Conservation (phyloP, 2,329 filamentous ascomycete genomes). For the Pestalotiopsis sp. region DNA sequence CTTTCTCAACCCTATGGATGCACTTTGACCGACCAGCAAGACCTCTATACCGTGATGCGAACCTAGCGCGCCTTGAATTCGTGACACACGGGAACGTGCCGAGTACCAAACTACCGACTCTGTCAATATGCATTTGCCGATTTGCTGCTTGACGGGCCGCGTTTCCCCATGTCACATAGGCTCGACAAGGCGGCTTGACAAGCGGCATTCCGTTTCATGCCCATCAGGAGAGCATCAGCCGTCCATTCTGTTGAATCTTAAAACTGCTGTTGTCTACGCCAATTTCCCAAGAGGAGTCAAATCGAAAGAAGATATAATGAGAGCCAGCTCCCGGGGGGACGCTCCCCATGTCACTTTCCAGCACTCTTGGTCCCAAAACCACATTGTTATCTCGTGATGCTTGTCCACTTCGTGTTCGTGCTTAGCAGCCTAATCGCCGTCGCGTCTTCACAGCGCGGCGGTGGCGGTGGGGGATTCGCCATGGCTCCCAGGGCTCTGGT, state of each 20-base stretch:
- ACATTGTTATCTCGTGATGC: background rate
- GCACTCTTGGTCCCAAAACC: background rate
- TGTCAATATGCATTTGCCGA: background rate
- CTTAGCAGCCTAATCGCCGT: background rate
- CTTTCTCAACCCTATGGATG: background rate
- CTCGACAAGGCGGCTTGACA: background rate
- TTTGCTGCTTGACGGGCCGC: background rate
- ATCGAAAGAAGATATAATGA: background rate
- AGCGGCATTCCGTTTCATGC: background rate
- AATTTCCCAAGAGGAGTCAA: background rate
- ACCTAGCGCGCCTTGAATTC: background rate
- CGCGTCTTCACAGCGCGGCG: background rate
- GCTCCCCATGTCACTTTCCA: background rate
- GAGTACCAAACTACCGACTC: background rate
- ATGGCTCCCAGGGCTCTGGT: background rate
- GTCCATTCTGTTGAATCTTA: background rate
- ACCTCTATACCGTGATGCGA: background rate
- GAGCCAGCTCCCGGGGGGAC: background rate
- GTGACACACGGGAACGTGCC: background rate
- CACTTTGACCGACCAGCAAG: background rate
- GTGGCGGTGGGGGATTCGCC: constrained; percentile 13
- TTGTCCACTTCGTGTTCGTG: background rate
- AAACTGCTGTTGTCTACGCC: background rate
- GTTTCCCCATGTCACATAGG: background rate
- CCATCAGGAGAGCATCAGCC: background rate